Evolutionary conservation across 2,329 filamentous ascomycete species (phyloP).

Genomic region (Sporothrix brasiliensis): DNA sequence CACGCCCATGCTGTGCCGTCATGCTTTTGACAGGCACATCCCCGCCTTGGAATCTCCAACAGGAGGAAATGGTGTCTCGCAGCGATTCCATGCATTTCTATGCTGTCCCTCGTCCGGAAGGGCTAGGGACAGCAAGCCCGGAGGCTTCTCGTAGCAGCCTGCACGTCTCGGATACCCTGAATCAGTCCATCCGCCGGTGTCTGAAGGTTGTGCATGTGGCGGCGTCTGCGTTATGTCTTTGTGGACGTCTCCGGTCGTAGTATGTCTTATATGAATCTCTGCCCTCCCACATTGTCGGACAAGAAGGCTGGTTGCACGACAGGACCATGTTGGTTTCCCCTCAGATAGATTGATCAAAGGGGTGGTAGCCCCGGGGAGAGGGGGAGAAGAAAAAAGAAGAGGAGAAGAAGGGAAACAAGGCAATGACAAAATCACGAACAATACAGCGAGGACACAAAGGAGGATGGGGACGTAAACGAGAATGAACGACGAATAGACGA

Average conservation of each 20-base stretch:
- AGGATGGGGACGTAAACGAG: background rate
- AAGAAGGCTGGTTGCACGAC: constrained; percentile 14
- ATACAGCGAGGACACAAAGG: constrained; percentile 3
- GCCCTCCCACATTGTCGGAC: background rate
- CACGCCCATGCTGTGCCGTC: background rate
- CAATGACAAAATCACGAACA: background rate
- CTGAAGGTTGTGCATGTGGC: background rate
- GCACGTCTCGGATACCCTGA: constrained; percentile 16
- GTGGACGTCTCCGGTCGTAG: too few relatives aligned
- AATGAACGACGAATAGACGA: too few relatives aligned
- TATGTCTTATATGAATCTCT: background rate
- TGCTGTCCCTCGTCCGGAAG: background rate
- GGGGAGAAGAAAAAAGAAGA: background rate
- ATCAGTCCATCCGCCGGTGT: constrained; percentile 7
- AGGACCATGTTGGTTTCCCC: background rate
- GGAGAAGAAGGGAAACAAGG: background rate
- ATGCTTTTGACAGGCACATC: background rate
- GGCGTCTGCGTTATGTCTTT: background rate
- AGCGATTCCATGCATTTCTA: background rate
- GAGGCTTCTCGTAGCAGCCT: background rate
- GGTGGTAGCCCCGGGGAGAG: background rate
- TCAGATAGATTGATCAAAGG: constrained; percentile 10
- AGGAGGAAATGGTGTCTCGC: background rate
- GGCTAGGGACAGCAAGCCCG: background rate
- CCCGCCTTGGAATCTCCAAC: background rate